Conservation (phyloP, 2,329 filamentous ascomycete genomes). For the Trichoderma endophyticum region DNA sequence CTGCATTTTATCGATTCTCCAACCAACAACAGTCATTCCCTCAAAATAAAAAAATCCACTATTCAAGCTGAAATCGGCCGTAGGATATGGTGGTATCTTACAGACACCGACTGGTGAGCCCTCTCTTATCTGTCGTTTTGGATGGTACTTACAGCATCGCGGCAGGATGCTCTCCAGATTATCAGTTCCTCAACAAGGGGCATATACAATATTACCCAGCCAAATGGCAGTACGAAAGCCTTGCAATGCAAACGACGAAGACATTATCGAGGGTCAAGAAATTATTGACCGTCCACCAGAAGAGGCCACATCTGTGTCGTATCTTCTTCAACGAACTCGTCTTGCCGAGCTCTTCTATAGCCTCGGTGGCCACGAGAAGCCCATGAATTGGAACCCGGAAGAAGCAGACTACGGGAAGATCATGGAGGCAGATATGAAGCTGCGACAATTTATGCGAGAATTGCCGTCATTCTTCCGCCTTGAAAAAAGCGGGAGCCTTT, state of each 20-base stretch:
- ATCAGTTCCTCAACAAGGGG: conserved; percentile 34
- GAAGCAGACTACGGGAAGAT: conserved; percentile 33
- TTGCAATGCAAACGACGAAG: conserved; percentile 38
- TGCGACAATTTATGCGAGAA: conserved; percentile 30
- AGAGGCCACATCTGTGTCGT: conserved; percentile 35
- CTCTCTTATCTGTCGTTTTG: background rate
- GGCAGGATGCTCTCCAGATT: conserved; percentile 38
- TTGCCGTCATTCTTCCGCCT: conserved; percentile 31
- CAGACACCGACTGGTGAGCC: conserved; percentile 38
- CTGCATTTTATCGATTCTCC: conserved; percentile 38
- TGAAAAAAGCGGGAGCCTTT: conserved; percentile 19
- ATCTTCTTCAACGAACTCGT: conserved; percentile 37
- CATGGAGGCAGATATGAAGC: conserved; percentile 32
- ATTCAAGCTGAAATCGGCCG: conserved; percentile 37
- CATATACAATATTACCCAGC: conserved; percentile 35
- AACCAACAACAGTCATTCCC: conserved; percentile 17
- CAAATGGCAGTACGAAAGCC: conserved; percentile 40
- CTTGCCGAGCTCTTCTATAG: conserved; percentile 36
- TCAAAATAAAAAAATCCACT: conserved; percentile 22
- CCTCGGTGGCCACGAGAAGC: conserved; percentile 31
- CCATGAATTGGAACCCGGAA: conserved; percentile 29
- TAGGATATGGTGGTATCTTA: conserved; percentile 45
- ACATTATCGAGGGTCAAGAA: conserved; percentile 32
- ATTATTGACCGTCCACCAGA: conserved; percentile 30
- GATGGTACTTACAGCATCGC: background rate